Evolutionary conservation across 2,329 filamentous ascomycete species (phyloP), one percentile per base, ranked within the genome.

Genomic region (Fusarium redolens): DNA sequence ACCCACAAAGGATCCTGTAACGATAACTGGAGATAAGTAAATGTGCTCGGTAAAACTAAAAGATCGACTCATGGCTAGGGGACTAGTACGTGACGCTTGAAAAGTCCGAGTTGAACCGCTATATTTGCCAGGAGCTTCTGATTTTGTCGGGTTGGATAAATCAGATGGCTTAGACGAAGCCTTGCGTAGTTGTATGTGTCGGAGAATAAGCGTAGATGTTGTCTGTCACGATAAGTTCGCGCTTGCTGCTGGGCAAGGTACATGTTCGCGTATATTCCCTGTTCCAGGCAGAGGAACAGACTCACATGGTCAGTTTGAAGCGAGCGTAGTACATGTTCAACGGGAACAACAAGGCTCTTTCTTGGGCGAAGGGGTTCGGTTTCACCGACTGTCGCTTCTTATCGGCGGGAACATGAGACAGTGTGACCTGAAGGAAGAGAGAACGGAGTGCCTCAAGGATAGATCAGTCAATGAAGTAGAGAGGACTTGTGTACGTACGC

Each of bases 351-450:
- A 33, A 15, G 10, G n/a, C 20, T 8, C 4, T 48, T n/a, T 5
- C 13, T n/a, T 48, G 11, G 3, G 14, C 0, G 6, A 11, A 31
- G 3, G 1, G 6, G 6, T 15, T 30, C 7, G 6, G 14, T 7
- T 30, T 48, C 13, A 7, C 14, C 9, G 14, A n/a, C 13, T n/a
- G 18, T 30, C 3, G 4, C 28, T n/a, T 30, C 20, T 4, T 48
- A 13, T 2, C 30, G 13, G 6, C 10, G 4, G n/a, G 15, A 22
- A 14, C 7, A 33, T 22, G 15, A 48, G 14, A 4, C 12, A 10
- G 10, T 8, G 20, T 15, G 20, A 2, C 6, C 45, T 11, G 45
- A n/a, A n/a, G 11, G 9, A 31, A 11, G 6, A n/a, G 45, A 14
- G 28, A 15, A 15, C 5, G 28, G 25, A 11, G 17, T 4, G 9